A percentile compares a stretch with the other conserved stretches of the same genome.
These are phyloP conservation scores for Botrytis sinoallii DNA, from an alignment of 2,329 filamentous ascomycete genomes.

Conservation along the genomic window DNA sequence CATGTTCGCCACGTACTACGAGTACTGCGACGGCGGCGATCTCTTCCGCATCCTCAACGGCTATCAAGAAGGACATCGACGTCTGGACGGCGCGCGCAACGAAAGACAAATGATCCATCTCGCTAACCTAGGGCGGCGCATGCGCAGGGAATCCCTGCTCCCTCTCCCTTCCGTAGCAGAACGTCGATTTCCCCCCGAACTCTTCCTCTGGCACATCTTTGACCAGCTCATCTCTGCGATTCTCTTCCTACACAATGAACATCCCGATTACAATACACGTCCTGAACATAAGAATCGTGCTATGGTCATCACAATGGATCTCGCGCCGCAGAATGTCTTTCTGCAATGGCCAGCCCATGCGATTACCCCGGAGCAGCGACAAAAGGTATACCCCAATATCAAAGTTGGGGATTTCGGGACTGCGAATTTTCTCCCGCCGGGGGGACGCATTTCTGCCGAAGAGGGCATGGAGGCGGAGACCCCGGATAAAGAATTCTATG, in stretches of 20 bases:
- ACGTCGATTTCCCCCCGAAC: neutral
- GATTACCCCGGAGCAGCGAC: neutral
- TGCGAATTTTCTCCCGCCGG: neutral
- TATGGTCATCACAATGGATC: neutral
- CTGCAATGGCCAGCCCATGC: neutral
- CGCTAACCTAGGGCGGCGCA: fast-evolving
- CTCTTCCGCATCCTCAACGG: neutral
- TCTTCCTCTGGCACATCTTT: conserved; percentile 10
- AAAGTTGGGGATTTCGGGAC: conserved; percentile 6
- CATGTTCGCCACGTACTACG: neutral
- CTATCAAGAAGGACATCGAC: neutral
- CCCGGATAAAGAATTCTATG: neutral
- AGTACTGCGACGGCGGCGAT: neutral
- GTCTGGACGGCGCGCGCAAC: neutral
- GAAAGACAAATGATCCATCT: neutral
- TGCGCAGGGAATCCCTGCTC: neutral
- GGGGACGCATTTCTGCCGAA: neutral
- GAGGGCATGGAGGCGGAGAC: neutral
- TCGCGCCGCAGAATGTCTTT: neutral
- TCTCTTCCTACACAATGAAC: conserved; percentile 9
- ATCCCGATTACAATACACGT: neutral
- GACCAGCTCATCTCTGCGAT: neutral
- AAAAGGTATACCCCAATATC: neutral
- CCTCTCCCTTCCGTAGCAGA: fast-evolving
- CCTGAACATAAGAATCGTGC: neutral